Percentiles rank a stretch among this genome's conserved stretches.
Evolutionary conservation across 768 basidiomycete species (phyloP).

Genomic region (Thelephora aurantiotincta): DNA sequence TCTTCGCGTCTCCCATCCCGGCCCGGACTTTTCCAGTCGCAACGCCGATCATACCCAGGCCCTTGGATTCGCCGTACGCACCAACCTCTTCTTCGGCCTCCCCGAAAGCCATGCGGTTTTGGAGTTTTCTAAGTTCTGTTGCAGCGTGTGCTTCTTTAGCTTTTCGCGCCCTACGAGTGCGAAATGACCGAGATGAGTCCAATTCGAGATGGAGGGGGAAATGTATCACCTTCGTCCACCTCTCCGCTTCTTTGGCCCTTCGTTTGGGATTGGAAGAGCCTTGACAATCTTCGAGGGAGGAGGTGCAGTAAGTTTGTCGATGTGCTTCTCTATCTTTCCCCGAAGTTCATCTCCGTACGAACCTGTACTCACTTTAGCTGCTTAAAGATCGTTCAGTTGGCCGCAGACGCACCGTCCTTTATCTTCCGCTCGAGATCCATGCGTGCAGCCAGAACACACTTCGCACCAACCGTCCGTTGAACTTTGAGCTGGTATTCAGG

Average conservation of each 20-base stretch:
- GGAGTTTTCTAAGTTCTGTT: conserved; percentile 91
- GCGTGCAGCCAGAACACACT: conserved; percentile 76
- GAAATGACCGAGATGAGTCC: not conserved
- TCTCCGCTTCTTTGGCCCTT: conserved; percentile 89
- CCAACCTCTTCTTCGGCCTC: conserved; percentile 94
- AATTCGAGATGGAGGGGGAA: not conserved
- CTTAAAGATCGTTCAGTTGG: not conserved
- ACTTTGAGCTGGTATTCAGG: conserved; percentile 84
- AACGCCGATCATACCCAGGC: conserved; percentile 90
- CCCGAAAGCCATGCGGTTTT: conserved; percentile 94
- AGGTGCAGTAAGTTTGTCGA: conserved; percentile 85
- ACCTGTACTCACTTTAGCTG: conserved; percentile 23
- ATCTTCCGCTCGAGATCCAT: conserved; percentile 85
- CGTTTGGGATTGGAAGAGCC: conserved; percentile 86
- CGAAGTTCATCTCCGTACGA: conserved; percentile 70
- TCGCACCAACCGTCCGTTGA: conserved; percentile 89
- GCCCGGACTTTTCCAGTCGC: conserved; percentile 84
- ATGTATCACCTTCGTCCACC: conserved; percentile 77
- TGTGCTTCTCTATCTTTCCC: conserved; percentile 85
- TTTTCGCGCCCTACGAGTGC: conserved; percentile 63
- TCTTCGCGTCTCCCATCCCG: conserved; percentile 76
- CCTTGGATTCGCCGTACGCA: conserved; percentile 95
- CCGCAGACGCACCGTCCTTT: conserved; percentile 48
- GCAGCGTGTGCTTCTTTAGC: conserved; percentile 98
- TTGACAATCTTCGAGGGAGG: conserved; percentile 90